A percentile compares a stretch with the other conserved stretches of the same genome.
These are phyloP conservation scores for Plasmodium gallinaceum DNA, from an alignment of 169 alveolate genomes.

Conservation along the genomic window DNA sequence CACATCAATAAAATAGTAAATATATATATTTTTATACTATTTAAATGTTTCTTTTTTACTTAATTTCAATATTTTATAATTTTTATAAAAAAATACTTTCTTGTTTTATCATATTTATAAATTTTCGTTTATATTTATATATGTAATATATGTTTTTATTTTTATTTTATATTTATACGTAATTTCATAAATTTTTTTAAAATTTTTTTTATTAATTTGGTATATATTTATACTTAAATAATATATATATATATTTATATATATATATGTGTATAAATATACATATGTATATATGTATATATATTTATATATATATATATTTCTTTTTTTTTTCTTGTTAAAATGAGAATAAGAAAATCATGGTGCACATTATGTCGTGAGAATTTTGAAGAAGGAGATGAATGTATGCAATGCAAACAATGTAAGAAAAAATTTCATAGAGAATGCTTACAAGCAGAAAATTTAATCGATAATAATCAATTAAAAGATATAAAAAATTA, in stretches of 20 bases:
- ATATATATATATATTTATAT: constrained; percentile 1
- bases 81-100: constrained; percentile 1
- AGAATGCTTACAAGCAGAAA: constrained; percentile 86
- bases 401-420: constrained; percentile 81
- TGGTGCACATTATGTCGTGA: constrained; percentile 89
- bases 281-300: constrained; percentile 4
- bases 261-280: constrained; percentile 11
- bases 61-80: background rate
- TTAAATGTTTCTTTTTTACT: background rate
- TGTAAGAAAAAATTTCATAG: constrained; percentile 84
- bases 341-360: constrained; percentile 85
- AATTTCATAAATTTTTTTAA: background rate
- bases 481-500: constrained; percentile 81
- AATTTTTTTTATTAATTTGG: background rate
- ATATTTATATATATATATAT: constrained; percentile 27
- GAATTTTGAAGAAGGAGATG: constrained; percentile 84
- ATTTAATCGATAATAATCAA: constrained; percentile 72
- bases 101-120: background rate
- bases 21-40: background rate
- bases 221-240: no score
- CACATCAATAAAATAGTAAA: background rate
- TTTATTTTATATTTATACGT: background rate
- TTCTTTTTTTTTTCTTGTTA: constrained; percentile 10
- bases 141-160: background rate
- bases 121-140: background rate